Evolutionary conservation across 257 asterid genomes (phyloP), one percentile per base, ranked within the genome.

Genomic region (Petunia axillaris): DNA sequence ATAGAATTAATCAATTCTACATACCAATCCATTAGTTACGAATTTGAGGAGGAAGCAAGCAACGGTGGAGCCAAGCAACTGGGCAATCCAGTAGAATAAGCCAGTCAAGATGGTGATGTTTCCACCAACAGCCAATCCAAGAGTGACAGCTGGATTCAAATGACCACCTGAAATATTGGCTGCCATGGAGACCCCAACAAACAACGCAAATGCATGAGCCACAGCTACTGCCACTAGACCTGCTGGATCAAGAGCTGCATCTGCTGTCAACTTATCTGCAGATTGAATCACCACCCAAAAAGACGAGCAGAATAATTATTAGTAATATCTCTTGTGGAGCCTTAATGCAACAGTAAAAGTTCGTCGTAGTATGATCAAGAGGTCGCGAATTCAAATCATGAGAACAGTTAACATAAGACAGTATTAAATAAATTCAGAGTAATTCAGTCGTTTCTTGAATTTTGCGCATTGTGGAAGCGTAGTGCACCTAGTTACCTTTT

Each of bases 81-180:
- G 97, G 35, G 92, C 96, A 79, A 93, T 83, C 94, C 96, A 91
- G 65, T 93, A 93, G 82, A 93, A 89, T 14, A 93, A 71, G 38
- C 94, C 96, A 9, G 92, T 89, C 64, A 93, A 60, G 78, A 93
- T 78, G 77, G 97, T 93, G 76, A 91, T 91, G 87, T 91, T 86
- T 76, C 97, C 96, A 25, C 97, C 97, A 38, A 93, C 43, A 52
- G 95, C 94, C 86, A 93, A 79, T 13, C 97, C 97, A 15, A 93
- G 84, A 9, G 97, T 93, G 74, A 93, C 96, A 4, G 97, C 97
- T 4, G 97, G 97, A 59, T 93, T 93, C 80, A 93, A 62, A 76
- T 93, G 97, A 44, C 97, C 97, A 7, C 97, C 97, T 38, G 97
- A 93, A 73, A 91, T 83, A 55, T 91, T 91, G 83, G 96, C 93